Evolutionary conservation across 257 asterid species (phyloP), one percentile per base, ranked within the genome.

Genomic region (Forsythia viridissima): DNA sequence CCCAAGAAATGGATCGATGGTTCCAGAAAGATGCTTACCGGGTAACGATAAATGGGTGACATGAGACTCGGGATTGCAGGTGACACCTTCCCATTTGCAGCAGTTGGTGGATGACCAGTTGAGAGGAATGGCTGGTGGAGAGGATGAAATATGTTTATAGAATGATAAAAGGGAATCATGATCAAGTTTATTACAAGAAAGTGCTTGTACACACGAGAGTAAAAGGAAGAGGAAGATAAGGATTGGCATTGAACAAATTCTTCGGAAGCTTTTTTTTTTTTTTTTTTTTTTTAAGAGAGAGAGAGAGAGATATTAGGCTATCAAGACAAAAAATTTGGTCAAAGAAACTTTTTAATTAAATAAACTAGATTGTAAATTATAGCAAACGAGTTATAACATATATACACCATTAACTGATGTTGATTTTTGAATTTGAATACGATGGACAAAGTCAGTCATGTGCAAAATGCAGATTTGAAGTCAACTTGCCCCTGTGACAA

Each of bases 91-190:
- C 70, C 70, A 63, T 10, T 30, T 63, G 39, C 70, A 63, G 70
- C 70, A 63, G 39, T 63, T 39, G 6, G 36, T 30, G 38, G 70
- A 63, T 63, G 70, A 63, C 70, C 70, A 63, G 70, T 63, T 63
- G 16, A 63, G 70, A 48, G 65, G 65, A 55, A 1, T 55, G 8
- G 21, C 65, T 6, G 65, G 12, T 55, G 30, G 24, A 16, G 65
- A 24, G 30, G 9, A 52, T n/a, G 65, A 55, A 16, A 55, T 55
- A 8, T 55, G 65, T 16, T 5, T 2, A 8, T 55, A n/a, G 30
- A 55, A 55, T 16, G 65, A 55, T n/a, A 2, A 55, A 55, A 55
- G 65, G 5, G 65, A 55, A 20, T 55, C 24, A 8, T 12, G 65
- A 55, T 55, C 65, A 20, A 55, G 65, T n/a, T 55, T n/a, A 24